A percentile compares a stretch with the other conserved stretches of the same genome.
These are phyloP conservation scores for Aspergillus aculeatinus DNA, from an alignment of 2,329 filamentous ascomycete species.

Conservation along the genomic window DNA sequence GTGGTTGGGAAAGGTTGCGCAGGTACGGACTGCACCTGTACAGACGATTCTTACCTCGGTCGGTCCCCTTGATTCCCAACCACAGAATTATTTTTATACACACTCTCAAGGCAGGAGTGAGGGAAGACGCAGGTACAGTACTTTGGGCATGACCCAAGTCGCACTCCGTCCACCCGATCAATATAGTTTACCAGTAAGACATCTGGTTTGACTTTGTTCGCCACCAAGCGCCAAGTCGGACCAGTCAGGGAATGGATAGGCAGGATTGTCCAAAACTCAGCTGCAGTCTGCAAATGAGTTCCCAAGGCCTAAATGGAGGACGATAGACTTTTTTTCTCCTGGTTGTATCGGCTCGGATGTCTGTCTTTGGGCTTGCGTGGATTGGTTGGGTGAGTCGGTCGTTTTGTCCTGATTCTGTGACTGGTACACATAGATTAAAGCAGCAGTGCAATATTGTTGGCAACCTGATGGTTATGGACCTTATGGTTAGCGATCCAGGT, in stretches of 20 bases:
- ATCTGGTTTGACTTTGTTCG: not conserved
- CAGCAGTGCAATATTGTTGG: not conserved
- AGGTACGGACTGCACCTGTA: not conserved
- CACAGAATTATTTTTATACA: not conserved
- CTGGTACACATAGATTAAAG: not conserved
- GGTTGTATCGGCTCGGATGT: not conserved
- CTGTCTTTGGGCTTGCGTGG: not conserved
- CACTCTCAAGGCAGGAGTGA: not conserved
- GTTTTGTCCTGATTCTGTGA: not conserved
- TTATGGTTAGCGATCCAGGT: not conserved
- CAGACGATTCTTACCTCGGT: not conserved
- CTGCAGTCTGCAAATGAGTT: not conserved
- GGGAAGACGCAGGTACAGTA: too few relatives aligned
- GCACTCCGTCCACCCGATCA: not conserved
- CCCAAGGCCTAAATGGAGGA: not conserved
- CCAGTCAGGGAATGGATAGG: not conserved
- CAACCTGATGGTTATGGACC: not conserved
- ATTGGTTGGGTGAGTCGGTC: not conserved
- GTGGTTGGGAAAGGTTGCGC: not conserved
- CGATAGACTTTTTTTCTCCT: not conserved
- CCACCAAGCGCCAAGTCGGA: constrained; percentile 9
- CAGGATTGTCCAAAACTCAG: not conserved
- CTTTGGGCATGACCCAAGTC: not conserved
- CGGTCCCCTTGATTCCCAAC: not conserved
- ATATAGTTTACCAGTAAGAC: constrained; percentile 1